A percentile compares a stretch with the other conserved stretches of the same genome.
These are phyloP conservation scores for Penium margaritaceum DNA, from an alignment of 139 green algal species.

Conservation along the genomic window DNA sequence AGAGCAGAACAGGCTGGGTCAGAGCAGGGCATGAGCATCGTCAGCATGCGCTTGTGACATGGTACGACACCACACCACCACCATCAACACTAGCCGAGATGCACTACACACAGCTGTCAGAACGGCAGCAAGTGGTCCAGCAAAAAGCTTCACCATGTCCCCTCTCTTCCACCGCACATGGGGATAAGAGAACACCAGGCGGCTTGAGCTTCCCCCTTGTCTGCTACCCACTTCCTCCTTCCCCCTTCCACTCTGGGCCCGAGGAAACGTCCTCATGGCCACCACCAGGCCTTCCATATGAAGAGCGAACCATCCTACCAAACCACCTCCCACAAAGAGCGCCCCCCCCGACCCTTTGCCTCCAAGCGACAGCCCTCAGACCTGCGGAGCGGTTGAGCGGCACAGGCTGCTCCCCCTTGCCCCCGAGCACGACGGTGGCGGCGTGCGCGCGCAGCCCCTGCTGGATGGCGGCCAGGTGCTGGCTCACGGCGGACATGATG, in stretches of 20 bases:
- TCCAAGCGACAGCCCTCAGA: background rate
- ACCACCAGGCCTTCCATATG: constrained; percentile 49
- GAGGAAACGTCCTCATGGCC: background rate
- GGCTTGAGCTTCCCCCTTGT: constrained; percentile 42
- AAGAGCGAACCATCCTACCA: constrained; percentile 53
- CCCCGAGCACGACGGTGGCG: constrained; percentile 47
- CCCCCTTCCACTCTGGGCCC: background rate
- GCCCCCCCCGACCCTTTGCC: background rate
- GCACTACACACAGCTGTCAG: too few relatives aligned
- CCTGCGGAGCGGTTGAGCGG: constrained; percentile 40
- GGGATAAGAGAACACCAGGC: too few relatives aligned
- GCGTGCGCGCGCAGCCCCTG: constrained; percentile 45
- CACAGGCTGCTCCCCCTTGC: constrained; percentile 44
- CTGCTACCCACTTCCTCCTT: constrained; percentile 46
- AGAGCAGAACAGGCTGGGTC: too few relatives aligned
- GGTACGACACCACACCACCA: too few relatives aligned
- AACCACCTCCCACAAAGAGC: constrained; percentile 26
- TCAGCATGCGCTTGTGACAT: too few relatives aligned
- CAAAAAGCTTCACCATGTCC: too few relatives aligned
- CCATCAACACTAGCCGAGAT: too few relatives aligned
- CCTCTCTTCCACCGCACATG: too few relatives aligned
- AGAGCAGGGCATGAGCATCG: too few relatives aligned
- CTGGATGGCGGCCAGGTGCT: constrained; percentile 63
- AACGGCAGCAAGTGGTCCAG: too few relatives aligned
- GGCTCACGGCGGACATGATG: constrained; percentile 62